Base-by-base conservation (phyloP, 208 protist species). In the Vickermania spadyakhi region DNA sequence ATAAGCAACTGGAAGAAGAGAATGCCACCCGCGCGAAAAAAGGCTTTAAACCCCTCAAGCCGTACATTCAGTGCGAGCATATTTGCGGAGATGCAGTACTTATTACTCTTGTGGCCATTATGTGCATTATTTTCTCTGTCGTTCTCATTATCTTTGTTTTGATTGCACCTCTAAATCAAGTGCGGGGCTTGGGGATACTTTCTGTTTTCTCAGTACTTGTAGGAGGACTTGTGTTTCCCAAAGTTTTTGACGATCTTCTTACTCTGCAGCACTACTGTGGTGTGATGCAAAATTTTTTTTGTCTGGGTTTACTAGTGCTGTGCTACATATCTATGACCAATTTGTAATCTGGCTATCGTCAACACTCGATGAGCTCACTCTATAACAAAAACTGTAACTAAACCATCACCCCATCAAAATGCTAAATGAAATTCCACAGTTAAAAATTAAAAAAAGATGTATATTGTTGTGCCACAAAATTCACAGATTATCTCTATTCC, bases 21-120 rank as follows among this genome's bases (percentile, higher is more conserved):
- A 77, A 77, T 42, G 60, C 70, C 23, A 30, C 60, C 61, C 70
- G 70, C 28, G 54, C 51, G 56, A 51, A 64, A 26, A 54, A 73
- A 28, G 67, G 60, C 13, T 58, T 66, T 28, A 26, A 50, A 7
- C 29, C 50, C 50, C 64, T 63, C 30, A 72, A 72, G 13, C 59
- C 68, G 21, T 65, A 66, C 23, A 62, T 78, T 21, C 54, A 58
- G 25, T 56, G 69, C 26, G 3, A 56, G 1, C 41, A 71, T 22
- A 72, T 83, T 31, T 58, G 72, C 27, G 70, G 59, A 2, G 61
- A 72, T 22, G 76, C 84, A 21, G 49, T 75, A 28, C 26, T 91
- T 55, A 86, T 73, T 1, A 76, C 77, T 31, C 56, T 73, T 3
- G 66, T 88, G 5, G 56, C 85, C 29, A n/a, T 22, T 42, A 13